Evolutionary conservation across 2,329 filamentous ascomycete species (phyloP).

Genomic region (Shiraia sp.): DNA sequence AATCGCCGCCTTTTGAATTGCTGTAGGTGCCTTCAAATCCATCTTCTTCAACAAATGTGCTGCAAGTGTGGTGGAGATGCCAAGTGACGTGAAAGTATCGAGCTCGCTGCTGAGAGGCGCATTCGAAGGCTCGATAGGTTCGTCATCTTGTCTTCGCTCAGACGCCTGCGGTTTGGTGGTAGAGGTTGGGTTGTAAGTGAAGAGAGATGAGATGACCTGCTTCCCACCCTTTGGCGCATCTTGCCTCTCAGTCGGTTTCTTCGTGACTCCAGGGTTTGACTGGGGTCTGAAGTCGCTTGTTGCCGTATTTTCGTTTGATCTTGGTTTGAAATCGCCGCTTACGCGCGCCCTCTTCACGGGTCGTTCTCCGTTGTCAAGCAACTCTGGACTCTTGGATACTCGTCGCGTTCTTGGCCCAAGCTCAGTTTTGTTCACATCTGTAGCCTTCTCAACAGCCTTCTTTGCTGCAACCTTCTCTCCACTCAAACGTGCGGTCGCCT

Average conservation of each 20-base stretch:
- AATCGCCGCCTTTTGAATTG: slow-evolving; percentile 90
- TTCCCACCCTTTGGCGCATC: slow-evolving; percentile 47
- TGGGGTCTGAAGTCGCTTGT: slow-evolving; percentile 34
- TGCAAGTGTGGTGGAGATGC: slow-evolving; percentile 78
- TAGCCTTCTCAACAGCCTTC: slow-evolving; percentile 23
- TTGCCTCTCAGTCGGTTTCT: slow-evolving; percentile 41
- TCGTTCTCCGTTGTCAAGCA: slow-evolving; percentile 21
- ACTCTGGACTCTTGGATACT: slow-evolving; percentile 19
- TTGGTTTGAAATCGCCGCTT: slow-evolving; percentile 45
- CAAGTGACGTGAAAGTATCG: slow-evolving; percentile 83
- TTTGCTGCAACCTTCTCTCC: slow-evolving; percentile 28
- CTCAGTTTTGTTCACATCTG: slow-evolving; percentile 36
- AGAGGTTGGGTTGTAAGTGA: slow-evolving; percentile 82
- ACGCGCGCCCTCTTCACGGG: slow-evolving; percentile 41
- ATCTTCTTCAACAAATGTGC: slow-evolving; percentile 84
- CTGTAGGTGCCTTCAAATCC: slow-evolving; percentile 85
- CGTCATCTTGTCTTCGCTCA: slow-evolving; percentile 45
- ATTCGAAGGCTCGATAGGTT: slow-evolving; percentile 76
- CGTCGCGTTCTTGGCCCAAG: slow-evolving; percentile 29
- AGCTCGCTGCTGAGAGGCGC: slow-evolving; percentile 83
- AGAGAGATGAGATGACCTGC: slow-evolving; percentile 85
- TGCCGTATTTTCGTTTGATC: slow-evolving; percentile 19
- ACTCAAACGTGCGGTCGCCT: slow-evolving; percentile 38
- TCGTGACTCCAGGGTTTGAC: slow-evolving; percentile 27
- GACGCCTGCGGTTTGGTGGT: slow-evolving; percentile 63